phyloP scores from a whole-genome alignment of 2,329 filamentous ascomycete genomes.

The Calycina marina region DNA sequence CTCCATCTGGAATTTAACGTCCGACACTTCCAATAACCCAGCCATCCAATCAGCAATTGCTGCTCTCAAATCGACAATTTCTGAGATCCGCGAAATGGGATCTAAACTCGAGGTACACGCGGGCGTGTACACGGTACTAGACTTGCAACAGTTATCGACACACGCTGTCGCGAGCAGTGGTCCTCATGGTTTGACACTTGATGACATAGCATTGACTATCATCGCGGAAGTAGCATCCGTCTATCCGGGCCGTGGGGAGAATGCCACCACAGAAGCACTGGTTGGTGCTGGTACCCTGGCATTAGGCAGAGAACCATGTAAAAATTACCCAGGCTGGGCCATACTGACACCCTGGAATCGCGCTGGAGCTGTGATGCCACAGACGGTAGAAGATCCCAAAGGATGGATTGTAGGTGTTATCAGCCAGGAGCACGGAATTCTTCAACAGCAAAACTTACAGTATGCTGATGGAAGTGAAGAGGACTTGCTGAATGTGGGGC shows the following conservation, averaged over 20 bases:
- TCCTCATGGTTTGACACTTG: conserved; percentile 14
- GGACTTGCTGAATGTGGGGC: conserved; percentile 42
- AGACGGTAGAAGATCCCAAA: conserved; percentile 27
- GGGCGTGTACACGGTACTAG: conserved; percentile 61
- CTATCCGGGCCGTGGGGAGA: conserved; percentile 43
- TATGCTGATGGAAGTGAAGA: conserved; percentile 31
- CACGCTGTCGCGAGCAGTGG: conserved; percentile 35
- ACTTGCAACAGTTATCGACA: conserved; percentile 67
- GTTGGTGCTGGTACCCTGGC: conserved; percentile 56
- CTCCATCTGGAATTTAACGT: conserved; percentile 43
- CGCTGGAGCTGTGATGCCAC: conserved; percentile 18
- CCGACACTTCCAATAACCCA: conserved; percentile 13
- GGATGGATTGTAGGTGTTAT: conserved; percentile 58
- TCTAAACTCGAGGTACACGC: conserved; percentile 55
- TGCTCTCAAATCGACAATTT: conserved; percentile 28
- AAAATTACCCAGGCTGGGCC: conserved; percentile 57
- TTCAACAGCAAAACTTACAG: no score
- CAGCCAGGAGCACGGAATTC: conserved; percentile 65
- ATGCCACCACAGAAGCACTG: conserved; percentile 43
- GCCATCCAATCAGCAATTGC: conserved; percentile 20
- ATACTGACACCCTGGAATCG: conserved; percentile 46
- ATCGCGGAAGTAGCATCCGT: conserved; percentile 57
- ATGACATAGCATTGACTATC: conserved; percentile 50
- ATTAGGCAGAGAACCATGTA: conserved; percentile 58
- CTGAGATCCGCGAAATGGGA: conserved; percentile 24